phyloP scores from a whole-genome alignment of 192 early-diverging fungal species.

The Dimargaris cristalligena region DNA sequence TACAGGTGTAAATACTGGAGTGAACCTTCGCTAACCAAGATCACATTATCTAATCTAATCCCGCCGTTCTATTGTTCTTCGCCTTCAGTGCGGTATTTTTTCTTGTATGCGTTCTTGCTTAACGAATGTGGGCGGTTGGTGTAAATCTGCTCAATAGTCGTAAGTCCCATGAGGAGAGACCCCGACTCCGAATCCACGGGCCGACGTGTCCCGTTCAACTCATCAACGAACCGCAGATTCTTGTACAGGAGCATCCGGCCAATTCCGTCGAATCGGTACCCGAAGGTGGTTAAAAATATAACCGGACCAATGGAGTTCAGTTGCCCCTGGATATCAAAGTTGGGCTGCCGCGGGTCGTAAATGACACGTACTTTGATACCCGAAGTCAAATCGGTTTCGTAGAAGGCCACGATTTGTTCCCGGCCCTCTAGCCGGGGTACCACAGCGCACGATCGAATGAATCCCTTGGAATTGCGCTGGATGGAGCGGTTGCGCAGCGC shows the following conservation, averaged over 20 bases:
- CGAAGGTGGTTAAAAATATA: conserved; percentile 1
- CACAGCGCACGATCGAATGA: conserved; percentile 6
- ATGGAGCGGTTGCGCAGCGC: background rate
- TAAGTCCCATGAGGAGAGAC: background rate
- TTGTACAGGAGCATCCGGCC: conserved; percentile 13
- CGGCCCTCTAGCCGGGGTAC: background rate
- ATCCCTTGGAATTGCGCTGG: background rate
- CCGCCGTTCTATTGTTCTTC: no score
- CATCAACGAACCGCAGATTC: conserved; percentile 23
- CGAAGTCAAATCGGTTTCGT: background rate
- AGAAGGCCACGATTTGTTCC: conserved; percentile 9
- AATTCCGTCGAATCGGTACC: conserved; percentile 4
- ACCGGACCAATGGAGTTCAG: conserved; percentile 5
- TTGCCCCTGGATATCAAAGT: conserved; percentile 8
- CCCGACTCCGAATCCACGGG: background rate
- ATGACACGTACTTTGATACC: background rate
- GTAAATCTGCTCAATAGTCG: background rate
- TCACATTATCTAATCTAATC: no score
- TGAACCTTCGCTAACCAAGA: no score
- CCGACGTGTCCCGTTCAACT: background rate
- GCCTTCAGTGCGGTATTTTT: conserved; percentile 2
- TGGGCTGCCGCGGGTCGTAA: conserved; percentile 2
- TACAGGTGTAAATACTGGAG: background rate
- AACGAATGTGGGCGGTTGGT: conserved; percentile 3
- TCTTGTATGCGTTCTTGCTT: conserved; percentile 3